A percentile compares a stretch with the other conserved stretches of the same genome.
These are phyloP conservation scores for Quercus alba DNA, from an alignment of 306 rosid species.

Conservation along the genomic window DNA sequence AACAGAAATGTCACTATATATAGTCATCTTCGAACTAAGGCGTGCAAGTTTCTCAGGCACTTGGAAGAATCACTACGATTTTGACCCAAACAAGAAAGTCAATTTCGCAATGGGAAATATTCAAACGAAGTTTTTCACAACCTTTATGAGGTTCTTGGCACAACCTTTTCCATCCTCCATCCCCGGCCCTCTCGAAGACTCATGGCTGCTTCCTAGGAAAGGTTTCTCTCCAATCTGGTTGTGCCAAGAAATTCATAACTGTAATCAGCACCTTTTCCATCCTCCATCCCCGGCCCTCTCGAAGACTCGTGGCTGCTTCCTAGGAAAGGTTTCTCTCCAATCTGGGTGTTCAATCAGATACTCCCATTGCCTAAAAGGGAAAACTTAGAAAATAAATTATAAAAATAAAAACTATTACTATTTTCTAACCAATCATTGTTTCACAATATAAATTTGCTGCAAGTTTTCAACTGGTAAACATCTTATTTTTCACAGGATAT, in stretches of 20 bases:
- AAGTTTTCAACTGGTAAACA: neutral
- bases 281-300: slow-evolving; percentile 51
- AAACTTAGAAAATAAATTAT: neutral
- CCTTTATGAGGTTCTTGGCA: too few relatives aligned
- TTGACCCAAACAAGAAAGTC: too few relatives aligned
- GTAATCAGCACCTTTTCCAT: slow-evolving; percentile 59
- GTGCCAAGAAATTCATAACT: neutral
- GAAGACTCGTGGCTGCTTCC: slow-evolving; percentile 54
- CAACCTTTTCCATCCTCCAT: slow-evolving; percentile 66
- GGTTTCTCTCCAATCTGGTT: slow-evolving; percentile 65
- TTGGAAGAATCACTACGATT: too few relatives aligned
- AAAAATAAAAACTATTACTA: neutral
- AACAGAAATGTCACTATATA: too few relatives aligned
- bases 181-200: slow-evolving; percentile 45
- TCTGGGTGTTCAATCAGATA: slow-evolving; percentile 70
- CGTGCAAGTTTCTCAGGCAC: too few relatives aligned
- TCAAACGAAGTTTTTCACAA: too few relatives aligned
- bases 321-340: slow-evolving; percentile 70
- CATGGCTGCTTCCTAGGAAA: slow-evolving; percentile 60
- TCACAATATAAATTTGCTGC: neutral
- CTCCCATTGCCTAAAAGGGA: slow-evolving; percentile 52
- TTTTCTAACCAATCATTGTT: neutral
- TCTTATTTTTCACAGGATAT: too few relatives aligned
- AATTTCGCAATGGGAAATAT: too few relatives aligned
- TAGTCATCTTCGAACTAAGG: too few relatives aligned